Evolutionary conservation across 495 filamentous ascomycete species (phyloP), one percentile per base, ranked within the genome.

Genomic region (Aspergillus sclerotiicarbonarius): DNA sequence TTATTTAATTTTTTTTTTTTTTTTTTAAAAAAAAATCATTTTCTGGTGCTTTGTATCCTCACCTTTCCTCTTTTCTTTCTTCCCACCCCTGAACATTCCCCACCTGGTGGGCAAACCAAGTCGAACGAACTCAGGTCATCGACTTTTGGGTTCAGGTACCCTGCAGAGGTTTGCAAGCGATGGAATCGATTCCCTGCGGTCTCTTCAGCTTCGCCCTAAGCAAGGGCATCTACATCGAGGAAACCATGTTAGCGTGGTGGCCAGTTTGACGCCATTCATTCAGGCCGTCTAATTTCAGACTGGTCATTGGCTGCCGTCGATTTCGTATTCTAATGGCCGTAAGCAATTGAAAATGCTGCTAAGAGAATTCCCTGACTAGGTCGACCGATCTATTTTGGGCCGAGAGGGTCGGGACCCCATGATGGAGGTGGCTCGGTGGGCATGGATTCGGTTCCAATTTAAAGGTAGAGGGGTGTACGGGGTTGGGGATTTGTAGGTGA

Each of bases 301-400:
- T 16, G 31, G 20, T n/a, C 45, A 63, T 63, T 63, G 57, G 61
- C 8, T 21, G 43, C 44, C 30, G 51, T 18, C 19, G 44, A 18
- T 15, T 50, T 37, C 53, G 48, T 57, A 50, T 53, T 51, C 32
- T 45, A 47, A 51, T 54, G 44, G 50, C 48, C 55, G 48, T 32
- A 35, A 51, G 39, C 39, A 56, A 39, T 37, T 35, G n/a, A 16
- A 35, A 54, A 29, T 46, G 49, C 48, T 54, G 51, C 50, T 25
- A 53, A 32, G 52, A 43, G 50, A 25, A 50, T 59, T n/a, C 13
- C 55, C 47, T 32, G 20, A 13, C 53, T 60, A 58, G 59, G 41
- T 56, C 32, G 41, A 53, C 37, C 33, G 31, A 37, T 54, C 57
- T 62, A 60, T 58, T 62, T 60, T 58, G 20, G 59, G 46, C 46